Evolutionary conservation across 164 flowering plant species (phyloP).

Genomic region (Liriodendron chinense): DNA sequence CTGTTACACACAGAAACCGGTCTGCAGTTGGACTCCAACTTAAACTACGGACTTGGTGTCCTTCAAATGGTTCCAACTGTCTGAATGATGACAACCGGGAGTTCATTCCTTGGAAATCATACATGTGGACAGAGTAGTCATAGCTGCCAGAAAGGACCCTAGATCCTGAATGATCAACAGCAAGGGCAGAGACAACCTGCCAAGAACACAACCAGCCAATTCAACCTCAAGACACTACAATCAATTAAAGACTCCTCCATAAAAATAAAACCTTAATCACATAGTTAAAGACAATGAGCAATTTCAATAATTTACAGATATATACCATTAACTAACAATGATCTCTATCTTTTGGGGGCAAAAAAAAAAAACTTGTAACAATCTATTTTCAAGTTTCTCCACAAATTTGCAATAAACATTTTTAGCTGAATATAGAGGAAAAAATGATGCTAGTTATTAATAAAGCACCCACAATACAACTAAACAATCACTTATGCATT

Average conservation of each 20-base stretch:
- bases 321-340: not conserved
- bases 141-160: slow-evolving; percentile 96
- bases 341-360: not conserved
- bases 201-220: slow-evolving; percentile 13
- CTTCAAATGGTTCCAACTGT: slow-evolving; percentile 92
- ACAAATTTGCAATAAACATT: too few relatives aligned
- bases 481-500: too few relatives aligned
- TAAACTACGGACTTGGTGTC: slow-evolving; percentile 89
- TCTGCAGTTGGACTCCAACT: slow-evolving; percentile 99
- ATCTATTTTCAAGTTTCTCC: too few relatives aligned
- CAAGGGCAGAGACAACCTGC: slow-evolving; percentile 90
- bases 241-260: not conserved
- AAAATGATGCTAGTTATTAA: too few relatives aligned
- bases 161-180: slow-evolving; percentile 94
- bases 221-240: not conserved
- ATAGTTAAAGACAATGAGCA: not conserved
- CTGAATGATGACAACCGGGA: slow-evolving; percentile 81
- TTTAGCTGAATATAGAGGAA: too few relatives aligned
- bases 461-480: too few relatives aligned
- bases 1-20: slow-evolving; percentile 83
- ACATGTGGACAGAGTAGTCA: slow-evolving; percentile 92
- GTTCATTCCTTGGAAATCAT: slow-evolving; percentile 99
- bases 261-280: not conserved
- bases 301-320: not conserved
- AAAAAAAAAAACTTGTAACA: too few relatives aligned